These are phyloP conservation scores for Theobroma cacao DNA, from an alignment of 345 rosid species.

Conservation along the genomic window DNA sequence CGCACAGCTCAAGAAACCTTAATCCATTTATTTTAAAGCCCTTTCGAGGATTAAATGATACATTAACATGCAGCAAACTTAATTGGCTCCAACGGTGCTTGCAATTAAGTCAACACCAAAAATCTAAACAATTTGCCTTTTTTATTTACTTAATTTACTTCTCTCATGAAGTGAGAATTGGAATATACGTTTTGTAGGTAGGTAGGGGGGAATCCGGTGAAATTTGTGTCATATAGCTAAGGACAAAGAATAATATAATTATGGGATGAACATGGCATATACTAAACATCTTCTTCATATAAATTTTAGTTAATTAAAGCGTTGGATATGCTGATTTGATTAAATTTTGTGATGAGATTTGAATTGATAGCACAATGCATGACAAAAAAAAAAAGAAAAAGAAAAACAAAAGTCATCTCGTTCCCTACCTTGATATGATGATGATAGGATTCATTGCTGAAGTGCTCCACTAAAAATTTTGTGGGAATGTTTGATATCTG, in stretches of 20 bases:
- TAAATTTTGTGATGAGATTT: neutral
- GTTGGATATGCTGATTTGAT: neutral
- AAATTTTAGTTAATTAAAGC: neutral
- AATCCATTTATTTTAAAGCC: neutral
- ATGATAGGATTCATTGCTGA: neutral
- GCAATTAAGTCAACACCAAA: neutral
- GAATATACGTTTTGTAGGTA: neutral
- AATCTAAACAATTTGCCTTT: neutral
- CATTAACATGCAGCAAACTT: slow-evolving; percentile 10
- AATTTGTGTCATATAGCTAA: neutral
- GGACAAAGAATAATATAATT: neutral
- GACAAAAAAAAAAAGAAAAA: neutral
- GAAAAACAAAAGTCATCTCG: too few relatives aligned
- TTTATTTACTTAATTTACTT: neutral
- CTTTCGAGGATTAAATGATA: neutral
- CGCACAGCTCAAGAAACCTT: slow-evolving; percentile 30
- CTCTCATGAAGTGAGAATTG: neutral
- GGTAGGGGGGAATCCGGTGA: neutral
- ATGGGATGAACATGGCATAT: neutral
- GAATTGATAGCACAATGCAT: neutral
- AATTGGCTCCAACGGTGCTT: neutral
- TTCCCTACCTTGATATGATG: neutral
- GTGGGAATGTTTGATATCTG: neutral
- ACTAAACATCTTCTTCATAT: neutral
- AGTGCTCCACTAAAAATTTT: slow-evolving; percentile 5